These are phyloP conservation scores for Sarcodon aspratus DNA, from an alignment of 768 basidiomycete genomes.

Conservation along the genomic window DNA sequence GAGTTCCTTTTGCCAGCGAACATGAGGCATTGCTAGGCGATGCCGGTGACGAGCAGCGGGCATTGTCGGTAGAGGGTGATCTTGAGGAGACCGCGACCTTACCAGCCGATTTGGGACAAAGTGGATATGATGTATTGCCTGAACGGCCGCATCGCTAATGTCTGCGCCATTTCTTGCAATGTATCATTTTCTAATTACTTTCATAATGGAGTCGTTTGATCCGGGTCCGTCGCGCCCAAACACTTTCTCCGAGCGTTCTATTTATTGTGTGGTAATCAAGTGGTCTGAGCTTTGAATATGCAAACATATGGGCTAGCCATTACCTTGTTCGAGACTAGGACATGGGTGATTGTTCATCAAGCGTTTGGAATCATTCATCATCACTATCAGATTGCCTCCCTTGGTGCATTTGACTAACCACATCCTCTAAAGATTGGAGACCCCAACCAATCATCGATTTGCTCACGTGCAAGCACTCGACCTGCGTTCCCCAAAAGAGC, in stretches of 20 bases:
- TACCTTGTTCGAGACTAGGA: no score
- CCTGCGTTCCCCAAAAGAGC: no score
- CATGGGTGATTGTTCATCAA: no score
- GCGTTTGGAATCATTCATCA: conserved; percentile 31
- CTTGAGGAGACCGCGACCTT: conserved; percentile 78
- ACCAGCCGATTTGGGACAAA: conserved; percentile 71
- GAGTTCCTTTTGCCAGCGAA: conserved; percentile 10
- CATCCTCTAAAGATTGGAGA: conserved; percentile 53
- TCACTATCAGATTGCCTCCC: conserved; percentile 54
- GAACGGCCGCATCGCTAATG: conserved; percentile 7
- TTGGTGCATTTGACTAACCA: conserved; percentile 24
- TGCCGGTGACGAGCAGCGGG: conserved; percentile 13
- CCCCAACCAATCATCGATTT: conserved; percentile 61
- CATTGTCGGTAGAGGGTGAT: conserved; percentile 47
- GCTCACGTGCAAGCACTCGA: conserved; percentile 19
- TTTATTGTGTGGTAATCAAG: neutral
- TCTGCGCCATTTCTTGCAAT: no score
- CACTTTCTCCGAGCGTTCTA: no score
- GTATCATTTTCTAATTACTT: no score
- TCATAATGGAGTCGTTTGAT: no score
- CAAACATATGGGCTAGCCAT: no score
- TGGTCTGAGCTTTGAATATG: neutral
- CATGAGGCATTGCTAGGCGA: conserved; percentile 10
- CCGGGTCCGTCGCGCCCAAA: no score
- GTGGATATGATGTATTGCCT: conserved; percentile 77